phyloP scores from a whole-genome alignment of 306 rosid species.

The Castanopsis chinensis region DNA sequence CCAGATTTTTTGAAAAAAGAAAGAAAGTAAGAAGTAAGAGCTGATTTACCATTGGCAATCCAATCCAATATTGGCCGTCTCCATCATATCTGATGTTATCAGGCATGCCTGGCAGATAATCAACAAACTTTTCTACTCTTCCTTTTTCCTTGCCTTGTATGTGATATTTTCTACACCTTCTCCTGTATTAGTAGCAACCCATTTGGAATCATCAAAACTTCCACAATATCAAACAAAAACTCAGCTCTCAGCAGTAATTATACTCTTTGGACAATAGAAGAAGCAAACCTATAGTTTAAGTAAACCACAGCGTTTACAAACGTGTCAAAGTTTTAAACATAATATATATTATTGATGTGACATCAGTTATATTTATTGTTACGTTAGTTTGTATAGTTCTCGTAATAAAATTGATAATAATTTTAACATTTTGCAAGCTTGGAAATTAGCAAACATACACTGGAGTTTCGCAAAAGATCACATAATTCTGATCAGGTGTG shows the following conservation, averaged over 20 bases:
- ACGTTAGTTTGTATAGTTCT: too few species aligned
- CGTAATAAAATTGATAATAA: too few species aligned
- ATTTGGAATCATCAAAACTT: neutral
- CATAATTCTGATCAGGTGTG: conserved; percentile 53
- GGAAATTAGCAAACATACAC: conserved; percentile 26
- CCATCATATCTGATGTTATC: conserved; percentile 71
- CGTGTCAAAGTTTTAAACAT: too few species aligned
- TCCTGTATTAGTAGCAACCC: conserved; percentile 22
- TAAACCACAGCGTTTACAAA: too few species aligned
- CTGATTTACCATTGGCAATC: conserved; percentile 27
- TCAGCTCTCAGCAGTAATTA: neutral
- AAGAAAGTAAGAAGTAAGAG: neutral
- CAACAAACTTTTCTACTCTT: conserved; percentile 40
- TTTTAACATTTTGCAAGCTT: too few species aligned
- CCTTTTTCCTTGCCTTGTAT: conserved; percentile 53
- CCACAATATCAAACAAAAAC: neutral
- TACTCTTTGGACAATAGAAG: neutral
- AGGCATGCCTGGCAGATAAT: conserved; percentile 49
- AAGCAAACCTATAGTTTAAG: neutral
- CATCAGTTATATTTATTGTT: too few species aligned
- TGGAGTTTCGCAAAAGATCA: conserved; percentile 57
- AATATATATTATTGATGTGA: too few species aligned
- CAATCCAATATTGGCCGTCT: conserved; percentile 65
- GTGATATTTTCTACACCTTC: conserved; percentile 55
- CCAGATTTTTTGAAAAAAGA: too few species aligned